These are phyloP conservation scores for Pseudonitzschia multistriata DNA, from an alignment of 108 stramenopile genomes.

Conservation along the genomic window DNA sequence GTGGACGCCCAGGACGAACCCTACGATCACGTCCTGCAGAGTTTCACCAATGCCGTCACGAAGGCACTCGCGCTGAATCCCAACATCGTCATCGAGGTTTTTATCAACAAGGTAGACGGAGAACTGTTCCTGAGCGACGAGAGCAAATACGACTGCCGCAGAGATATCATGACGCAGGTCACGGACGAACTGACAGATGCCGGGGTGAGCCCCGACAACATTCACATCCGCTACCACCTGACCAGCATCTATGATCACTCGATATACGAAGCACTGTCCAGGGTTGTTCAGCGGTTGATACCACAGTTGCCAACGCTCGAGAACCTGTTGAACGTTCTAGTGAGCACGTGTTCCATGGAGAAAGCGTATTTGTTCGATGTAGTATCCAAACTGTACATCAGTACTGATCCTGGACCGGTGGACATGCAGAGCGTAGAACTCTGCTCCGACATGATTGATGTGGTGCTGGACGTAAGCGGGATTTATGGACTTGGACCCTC, in stretches of 20 bases:
- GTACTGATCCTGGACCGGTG: slow-evolving; percentile 95
- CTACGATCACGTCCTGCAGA: slow-evolving; percentile 83
- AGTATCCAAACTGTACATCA: slow-evolving; percentile 94
- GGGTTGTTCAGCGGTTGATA: slow-evolving; percentile 91
- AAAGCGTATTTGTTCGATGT: slow-evolving; percentile 98
- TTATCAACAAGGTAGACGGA: slow-evolving; percentile 99
- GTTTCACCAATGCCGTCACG: slow-evolving; percentile 86
- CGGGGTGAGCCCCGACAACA: slow-evolving; percentile 71
- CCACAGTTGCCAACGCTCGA: slow-evolving; percentile 93
- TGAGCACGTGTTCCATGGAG: slow-evolving; percentile 94
- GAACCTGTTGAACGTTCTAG: slow-evolving; percentile 91
- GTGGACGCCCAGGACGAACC: slow-evolving; percentile 91
- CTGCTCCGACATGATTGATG: slow-evolving; percentile 99
- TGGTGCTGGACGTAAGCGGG: slow-evolving; percentile 97
- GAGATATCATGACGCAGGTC: slow-evolving; percentile 89
- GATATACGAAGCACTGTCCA: slow-evolving; percentile 93
- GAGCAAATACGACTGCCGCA: slow-evolving; percentile 94
- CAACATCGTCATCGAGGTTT: slow-evolving; percentile 89
- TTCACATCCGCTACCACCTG: slow-evolving; percentile 88
- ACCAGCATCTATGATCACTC: slow-evolving; percentile 98
- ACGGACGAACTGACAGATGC: slow-evolving; percentile 84
- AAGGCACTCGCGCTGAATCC: slow-evolving; percentile 87
- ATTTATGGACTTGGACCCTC: slow-evolving; percentile 90
- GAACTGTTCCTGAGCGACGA: slow-evolving; percentile 97
- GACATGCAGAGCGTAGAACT: slow-evolving; percentile 97